phyloP scores from a whole-genome alignment of 2,329 filamentous ascomycete species.

The Chrysoporthe cubensis region DNA sequence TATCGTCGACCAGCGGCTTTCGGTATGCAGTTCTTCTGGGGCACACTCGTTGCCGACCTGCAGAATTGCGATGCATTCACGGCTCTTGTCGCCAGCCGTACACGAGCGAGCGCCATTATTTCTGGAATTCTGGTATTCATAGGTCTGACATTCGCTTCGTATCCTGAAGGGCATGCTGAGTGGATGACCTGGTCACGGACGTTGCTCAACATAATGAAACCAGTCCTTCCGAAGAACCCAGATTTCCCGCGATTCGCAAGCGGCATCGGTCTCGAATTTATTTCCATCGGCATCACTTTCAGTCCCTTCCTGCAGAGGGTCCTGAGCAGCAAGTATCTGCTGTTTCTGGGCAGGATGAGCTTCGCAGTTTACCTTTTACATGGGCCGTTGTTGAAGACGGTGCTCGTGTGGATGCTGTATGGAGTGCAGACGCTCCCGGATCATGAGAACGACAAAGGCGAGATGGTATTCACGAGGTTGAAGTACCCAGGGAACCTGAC shows the following conservation, averaged over 20 bases:
- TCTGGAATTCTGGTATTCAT: constrained; percentile 53
- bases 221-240: constrained; percentile 50
- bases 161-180: constrained; percentile 59
- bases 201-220: constrained; percentile 46
- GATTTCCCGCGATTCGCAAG: constrained; percentile 50
- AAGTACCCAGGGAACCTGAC: constrained; percentile 42
- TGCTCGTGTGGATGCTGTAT: constrained; percentile 65
- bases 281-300: constrained; percentile 57
- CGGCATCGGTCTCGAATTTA: constrained; percentile 44
- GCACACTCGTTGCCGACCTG: constrained; percentile 64
- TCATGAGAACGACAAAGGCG: constrained; percentile 41
- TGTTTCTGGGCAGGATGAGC: constrained; percentile 66
- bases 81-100: constrained; percentile 50
- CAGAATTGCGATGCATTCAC: constrained; percentile 55
- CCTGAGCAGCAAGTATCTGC: constrained; percentile 57
- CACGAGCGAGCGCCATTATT: constrained; percentile 48
- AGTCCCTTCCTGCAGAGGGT: constrained; percentile 54
- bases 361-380: constrained; percentile 69
- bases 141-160: constrained; percentile 63
- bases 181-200: constrained; percentile 58
- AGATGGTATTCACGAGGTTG: constrained; percentile 38
- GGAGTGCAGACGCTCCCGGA: constrained; percentile 45
- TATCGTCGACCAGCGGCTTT: constrained; percentile 44
- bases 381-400: constrained; percentile 61
- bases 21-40: constrained; percentile 64